phyloP scores from a whole-genome alignment of 2,329 filamentous ascomycete genomes.

The Penicillium psychrosexuale region DNA sequence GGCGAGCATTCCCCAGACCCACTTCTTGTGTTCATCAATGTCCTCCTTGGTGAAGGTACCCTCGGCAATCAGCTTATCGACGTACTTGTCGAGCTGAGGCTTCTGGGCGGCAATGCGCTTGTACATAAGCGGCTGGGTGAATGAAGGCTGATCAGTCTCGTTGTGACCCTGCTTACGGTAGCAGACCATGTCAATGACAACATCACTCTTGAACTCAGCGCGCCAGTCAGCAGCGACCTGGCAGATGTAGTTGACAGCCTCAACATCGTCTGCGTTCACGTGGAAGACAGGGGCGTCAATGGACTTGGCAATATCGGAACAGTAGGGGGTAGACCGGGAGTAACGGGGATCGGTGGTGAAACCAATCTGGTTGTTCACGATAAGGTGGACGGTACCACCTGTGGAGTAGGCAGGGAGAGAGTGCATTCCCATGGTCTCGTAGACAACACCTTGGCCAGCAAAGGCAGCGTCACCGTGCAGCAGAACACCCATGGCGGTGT shows the following conservation, averaged over 20 bases:
- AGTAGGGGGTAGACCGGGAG: slow-evolving; percentile 95
- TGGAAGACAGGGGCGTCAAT: slow-evolving; percentile 99
- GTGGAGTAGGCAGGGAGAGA: slow-evolving; percentile 94
- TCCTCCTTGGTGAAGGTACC: slow-evolving; percentile 97
- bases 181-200: slow-evolving; percentile 96
- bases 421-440: slow-evolving; percentile 98
- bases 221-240: slow-evolving; percentile 97
- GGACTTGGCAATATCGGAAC: slow-evolving; percentile 97
- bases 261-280: slow-evolving; percentile 97
- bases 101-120: slow-evolving; percentile 88
- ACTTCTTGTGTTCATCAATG: slow-evolving; percentile 98
- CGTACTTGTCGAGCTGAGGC: slow-evolving; percentile 84
- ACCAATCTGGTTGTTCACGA: slow-evolving; percentile 99
- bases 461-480: slow-evolving; percentile 97
- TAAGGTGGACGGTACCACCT: slow-evolving; percentile 91
- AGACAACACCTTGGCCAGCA: slow-evolving; percentile 93
- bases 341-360: slow-evolving; percentile 99
- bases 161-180: slow-evolving; percentile 99
- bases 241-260: slow-evolving; percentile 97
- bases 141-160: slow-evolving; percentile 98
- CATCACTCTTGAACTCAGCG: slow-evolving; percentile 96
- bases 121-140: slow-evolving; percentile 99
- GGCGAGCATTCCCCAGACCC: slow-evolving; percentile 99
- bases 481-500: slow-evolving; percentile 89
- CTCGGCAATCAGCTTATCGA: slow-evolving; percentile 84